Percentiles rank a stretch among this genome's conserved stretches.
Evolutionary conservation across 1,284 basidiomycete genomes (phyloP).

Genomic region (Pisolithus thermaeus): DNA sequence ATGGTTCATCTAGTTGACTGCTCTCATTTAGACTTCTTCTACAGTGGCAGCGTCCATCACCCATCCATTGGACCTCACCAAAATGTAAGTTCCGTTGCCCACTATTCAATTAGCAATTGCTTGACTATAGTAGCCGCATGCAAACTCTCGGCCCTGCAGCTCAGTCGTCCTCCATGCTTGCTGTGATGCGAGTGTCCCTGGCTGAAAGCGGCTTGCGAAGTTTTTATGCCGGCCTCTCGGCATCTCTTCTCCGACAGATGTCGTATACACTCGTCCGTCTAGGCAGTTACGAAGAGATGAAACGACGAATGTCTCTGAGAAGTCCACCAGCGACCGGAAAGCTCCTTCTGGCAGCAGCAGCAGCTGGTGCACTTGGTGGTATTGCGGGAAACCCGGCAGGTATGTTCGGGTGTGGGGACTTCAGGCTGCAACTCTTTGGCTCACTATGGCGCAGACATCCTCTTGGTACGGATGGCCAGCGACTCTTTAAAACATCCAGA

Average conservation of each 20-base stretch:
- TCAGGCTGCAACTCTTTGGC: background rate
- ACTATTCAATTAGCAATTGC: background rate
- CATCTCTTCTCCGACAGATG: constrained; percentile 87
- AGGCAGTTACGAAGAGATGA: constrained; percentile 79
- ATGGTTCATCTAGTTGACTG: background rate
- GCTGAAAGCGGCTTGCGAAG: constrained; percentile 62
- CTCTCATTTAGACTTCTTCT: constrained; percentile 4
- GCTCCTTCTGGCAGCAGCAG: constrained; percentile 59
- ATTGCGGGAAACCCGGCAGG: constrained; percentile 79
- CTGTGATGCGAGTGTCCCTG: constrained; percentile 53
- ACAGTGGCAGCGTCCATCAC: constrained; percentile 83
- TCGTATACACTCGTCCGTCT: constrained; percentile 86
- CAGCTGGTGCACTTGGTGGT: constrained; percentile 76
- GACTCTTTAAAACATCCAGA: constrained; percentile 72
- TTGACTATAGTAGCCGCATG: constrained; percentile 52
- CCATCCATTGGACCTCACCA: constrained; percentile 81
- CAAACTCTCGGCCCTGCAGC: constrained; percentile 57
- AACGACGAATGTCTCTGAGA: constrained; percentile 45
- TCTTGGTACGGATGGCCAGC: constrained; percentile 86
- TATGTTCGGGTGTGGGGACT: constrained; percentile 21
- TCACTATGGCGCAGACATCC: constrained; percentile 43
- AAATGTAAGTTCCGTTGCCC: constrained; percentile 56
- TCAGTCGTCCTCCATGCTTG: constrained; percentile 49
- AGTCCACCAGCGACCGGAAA: constrained; percentile 46
- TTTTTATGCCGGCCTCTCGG: constrained; percentile 78